Evolutionary conservation across 345 rosid genomes (phyloP).

Genomic region (Abelmoschus esculentus): DNA sequence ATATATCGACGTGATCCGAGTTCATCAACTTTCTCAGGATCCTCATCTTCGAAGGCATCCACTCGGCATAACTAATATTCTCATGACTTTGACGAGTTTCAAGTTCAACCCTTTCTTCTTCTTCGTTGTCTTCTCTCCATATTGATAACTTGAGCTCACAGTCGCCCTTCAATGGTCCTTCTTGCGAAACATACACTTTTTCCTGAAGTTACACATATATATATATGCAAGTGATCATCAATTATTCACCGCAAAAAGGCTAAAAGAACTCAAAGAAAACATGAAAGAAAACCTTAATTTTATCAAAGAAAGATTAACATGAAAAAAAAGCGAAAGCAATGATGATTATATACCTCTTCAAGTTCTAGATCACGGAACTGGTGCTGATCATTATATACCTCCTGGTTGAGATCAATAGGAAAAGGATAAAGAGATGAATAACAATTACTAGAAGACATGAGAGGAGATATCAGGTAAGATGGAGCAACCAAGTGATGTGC

Average conservation of each 20-base stretch:
- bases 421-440: constrained; percentile 25
- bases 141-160: constrained; percentile 21
- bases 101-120: constrained; percentile 14
- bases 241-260: neutral
- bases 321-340: neutral
- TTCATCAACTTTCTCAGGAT: constrained; percentile 64
- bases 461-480: neutral
- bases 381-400: constrained; percentile 13
- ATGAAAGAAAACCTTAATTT: neutral
- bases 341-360: constrained; percentile 16
- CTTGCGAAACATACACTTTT: constrained; percentile 18
- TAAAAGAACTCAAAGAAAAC: no score
- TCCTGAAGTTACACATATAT: constrained; percentile 18
- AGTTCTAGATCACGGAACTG: constrained; percentile 15
- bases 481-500: neutral
- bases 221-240: no score
- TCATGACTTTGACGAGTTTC: constrained; percentile 14
- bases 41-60: constrained; percentile 91
- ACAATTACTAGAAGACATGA: constrained; percentile 36
- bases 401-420: constrained; percentile 54
- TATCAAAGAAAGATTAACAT: neutral
- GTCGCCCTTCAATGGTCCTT: constrained; percentile 22
- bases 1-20: constrained; percentile 14
- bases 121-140: constrained; percentile 17
- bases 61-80: constrained; percentile 33